Evolutionary conservation across 805 yeast genomes (phyloP).

Genomic region (Saturnispora gosingensis): DNA sequence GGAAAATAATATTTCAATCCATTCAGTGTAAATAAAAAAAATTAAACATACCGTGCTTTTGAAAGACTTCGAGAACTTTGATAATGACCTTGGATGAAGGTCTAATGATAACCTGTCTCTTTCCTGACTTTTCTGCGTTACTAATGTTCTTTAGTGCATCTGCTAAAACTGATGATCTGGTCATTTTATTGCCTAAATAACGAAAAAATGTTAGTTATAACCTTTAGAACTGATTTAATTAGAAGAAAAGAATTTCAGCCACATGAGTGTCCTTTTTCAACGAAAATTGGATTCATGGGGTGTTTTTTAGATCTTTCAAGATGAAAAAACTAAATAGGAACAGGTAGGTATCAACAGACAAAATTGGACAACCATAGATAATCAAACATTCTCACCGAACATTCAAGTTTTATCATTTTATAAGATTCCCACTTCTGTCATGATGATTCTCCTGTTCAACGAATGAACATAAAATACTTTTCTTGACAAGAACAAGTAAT

Average conservation of each 20-base stretch:
- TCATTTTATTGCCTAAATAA: conserved; percentile 45
- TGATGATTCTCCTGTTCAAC: background rate
- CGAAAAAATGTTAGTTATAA: conserved; percentile 2
- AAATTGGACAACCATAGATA: background rate
- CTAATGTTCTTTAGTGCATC: conserved; percentile 97
- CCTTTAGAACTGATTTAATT: background rate
- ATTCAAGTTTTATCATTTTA: background rate
- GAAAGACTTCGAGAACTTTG: conserved; percentile 95
- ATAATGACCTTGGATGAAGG: conserved; percentile 97
- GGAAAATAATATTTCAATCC: background rate
- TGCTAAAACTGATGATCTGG: conserved; percentile 97
- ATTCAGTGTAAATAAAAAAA: background rate
- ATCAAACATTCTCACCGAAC: background rate
- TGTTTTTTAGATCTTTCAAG: background rate
- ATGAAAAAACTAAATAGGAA: background rate
- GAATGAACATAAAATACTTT: background rate
- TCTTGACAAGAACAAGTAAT: background rate
- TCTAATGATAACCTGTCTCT: conserved; percentile 97
- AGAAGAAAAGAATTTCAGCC: conserved; percentile 19
- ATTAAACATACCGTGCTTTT: conserved; percentile 61
- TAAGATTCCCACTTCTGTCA: background rate
- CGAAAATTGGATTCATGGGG: conserved; percentile 34
- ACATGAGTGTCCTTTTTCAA: conserved; percentile 37
- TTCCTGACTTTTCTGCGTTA: conserved; percentile 99
- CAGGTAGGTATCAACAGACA: conserved; percentile 5